A percentile compares a stretch with the other conserved stretches of the same genome.
Evolutionary conservation across 208 protist species (phyloP).

Genomic region (Wallacemonas rigidus): DNA sequence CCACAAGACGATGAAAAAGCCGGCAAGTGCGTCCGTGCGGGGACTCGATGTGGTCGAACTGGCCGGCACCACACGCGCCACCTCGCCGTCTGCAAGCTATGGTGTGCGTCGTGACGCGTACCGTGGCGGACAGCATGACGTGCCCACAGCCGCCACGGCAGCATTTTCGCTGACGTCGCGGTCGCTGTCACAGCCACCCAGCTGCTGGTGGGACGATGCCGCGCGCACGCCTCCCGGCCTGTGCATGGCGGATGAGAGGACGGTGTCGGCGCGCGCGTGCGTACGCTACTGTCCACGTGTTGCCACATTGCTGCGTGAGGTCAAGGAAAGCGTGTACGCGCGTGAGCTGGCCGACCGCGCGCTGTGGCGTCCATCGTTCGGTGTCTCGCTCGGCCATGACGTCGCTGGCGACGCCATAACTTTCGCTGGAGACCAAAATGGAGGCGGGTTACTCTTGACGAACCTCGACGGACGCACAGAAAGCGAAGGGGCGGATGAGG

Average conservation of each 20-base stretch:
- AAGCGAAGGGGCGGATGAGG: neutral
- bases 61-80: neutral
- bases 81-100: constrained; percentile 1
- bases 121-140: too few species aligned
- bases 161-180: too few species aligned
- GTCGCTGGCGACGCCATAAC: neutral
- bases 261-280: too few species aligned
- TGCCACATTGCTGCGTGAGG: neutral
- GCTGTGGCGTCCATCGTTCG: neutral
- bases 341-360: neutral
- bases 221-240: too few species aligned
- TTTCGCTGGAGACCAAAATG: neutral
- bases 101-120: too few species aligned
- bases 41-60: constrained; percentile 12
- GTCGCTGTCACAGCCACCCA: too few species aligned
- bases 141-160: too few species aligned
- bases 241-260: too few species aligned
- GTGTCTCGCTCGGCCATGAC: neutral
- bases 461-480: too few species aligned
- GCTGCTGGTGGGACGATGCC: too few species aligned
- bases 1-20: neutral
- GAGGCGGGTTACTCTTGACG: too few species aligned
- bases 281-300: constrained; percentile 7
- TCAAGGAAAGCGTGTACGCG: neutral
- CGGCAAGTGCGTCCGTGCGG: neutral